Percentiles rank a stretch among this genome's conserved stretches.
These are phyloP conservation scores for Hortaea werneckii DNA, from an alignment of 2,329 filamentous ascomycete species.

Conservation along the genomic window DNA sequence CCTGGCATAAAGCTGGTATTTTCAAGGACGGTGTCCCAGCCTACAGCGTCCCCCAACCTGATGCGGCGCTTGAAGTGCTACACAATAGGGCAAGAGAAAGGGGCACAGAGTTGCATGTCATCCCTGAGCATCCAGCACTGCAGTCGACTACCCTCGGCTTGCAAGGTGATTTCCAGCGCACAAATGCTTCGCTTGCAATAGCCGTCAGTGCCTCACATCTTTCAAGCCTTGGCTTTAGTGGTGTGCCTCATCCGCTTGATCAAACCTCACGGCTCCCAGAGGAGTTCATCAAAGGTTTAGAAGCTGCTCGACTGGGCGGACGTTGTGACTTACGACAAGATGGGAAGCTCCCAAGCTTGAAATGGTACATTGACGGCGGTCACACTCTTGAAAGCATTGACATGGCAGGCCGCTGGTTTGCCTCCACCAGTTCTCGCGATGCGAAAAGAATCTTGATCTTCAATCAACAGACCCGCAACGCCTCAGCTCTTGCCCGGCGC, in stretches of 20 bases:
- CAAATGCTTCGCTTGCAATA: constrained; percentile 52
- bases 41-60: constrained; percentile 52
- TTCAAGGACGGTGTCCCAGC: constrained; percentile 58
- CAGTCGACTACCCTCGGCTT: constrained; percentile 45
- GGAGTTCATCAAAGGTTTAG: constrained; percentile 56
- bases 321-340: constrained; percentile 62
- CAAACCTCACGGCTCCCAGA: constrained; percentile 41
- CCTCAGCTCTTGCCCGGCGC: constrained; percentile 51
- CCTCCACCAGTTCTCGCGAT: constrained; percentile 24
- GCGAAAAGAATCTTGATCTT: constrained; percentile 60
- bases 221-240: constrained; percentile 30
- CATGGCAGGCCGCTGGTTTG: constrained; percentile 69
- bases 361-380: constrained; percentile 79
- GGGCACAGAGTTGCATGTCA: constrained; percentile 37
- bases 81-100: constrained; percentile 44
- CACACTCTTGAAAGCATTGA: constrained; percentile 78
- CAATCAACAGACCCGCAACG: constrained; percentile 84
- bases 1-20: constrained; percentile 88
- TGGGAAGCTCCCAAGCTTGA: constrained; percentile 38
- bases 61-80: constrained; percentile 46
- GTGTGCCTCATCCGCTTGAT: constrained; percentile 31
- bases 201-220: constrained; percentile 52
- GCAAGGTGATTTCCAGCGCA: constrained; percentile 52
- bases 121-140: constrained; percentile 39
- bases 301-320: constrained; percentile 59